Evolutionary conservation across 2,329 filamentous ascomycete genomes (phyloP).

Genomic region (Ambrosiella xylebori): DNA sequence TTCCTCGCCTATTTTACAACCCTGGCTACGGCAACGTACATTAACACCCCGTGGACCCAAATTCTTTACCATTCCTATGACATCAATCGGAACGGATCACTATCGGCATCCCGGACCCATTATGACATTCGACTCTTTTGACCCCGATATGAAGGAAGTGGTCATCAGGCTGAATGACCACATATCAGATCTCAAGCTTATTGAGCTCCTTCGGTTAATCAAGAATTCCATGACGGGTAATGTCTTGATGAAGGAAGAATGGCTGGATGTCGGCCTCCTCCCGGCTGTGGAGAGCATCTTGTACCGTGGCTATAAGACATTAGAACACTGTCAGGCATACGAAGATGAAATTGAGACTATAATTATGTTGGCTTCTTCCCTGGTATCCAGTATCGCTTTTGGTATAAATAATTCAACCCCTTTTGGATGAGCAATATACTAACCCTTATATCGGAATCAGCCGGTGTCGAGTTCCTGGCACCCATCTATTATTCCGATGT

Average conservation of each 20-base stretch:
- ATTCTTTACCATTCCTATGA: too few relatives aligned
- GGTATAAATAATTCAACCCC: neutral
- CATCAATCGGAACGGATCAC: too few relatives aligned
- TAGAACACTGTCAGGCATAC: conserved; percentile 25
- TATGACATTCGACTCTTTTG: neutral
- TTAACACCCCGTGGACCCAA: neutral
- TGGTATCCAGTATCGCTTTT: conserved; percentile 24
- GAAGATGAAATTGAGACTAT: too few relatives aligned
- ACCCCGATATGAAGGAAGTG: neutral
- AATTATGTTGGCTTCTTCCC: too few relatives aligned
- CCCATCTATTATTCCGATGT: conserved; percentile 53
- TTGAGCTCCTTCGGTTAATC: conserved; percentile 48
- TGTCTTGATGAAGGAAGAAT: conserved; percentile 66
- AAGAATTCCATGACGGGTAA: conserved; percentile 89
- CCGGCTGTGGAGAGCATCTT: conserved; percentile 26
- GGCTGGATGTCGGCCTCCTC: conserved; percentile 53
- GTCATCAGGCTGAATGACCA: neutral
- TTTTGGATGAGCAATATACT: neutral
- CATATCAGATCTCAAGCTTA: conserved; percentile 30
- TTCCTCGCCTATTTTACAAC: too few relatives aligned
- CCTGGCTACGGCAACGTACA: too few relatives aligned
- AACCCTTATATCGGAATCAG: conserved; percentile 26
- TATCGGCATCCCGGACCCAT: too few relatives aligned
- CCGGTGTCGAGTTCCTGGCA: conserved; percentile 60
- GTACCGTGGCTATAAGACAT: neutral